Percentiles rank a stretch among this genome's conserved stretches.
Conservation (phyloP, 169 alveolate genomes). For the Theileria sp. region DNA sequence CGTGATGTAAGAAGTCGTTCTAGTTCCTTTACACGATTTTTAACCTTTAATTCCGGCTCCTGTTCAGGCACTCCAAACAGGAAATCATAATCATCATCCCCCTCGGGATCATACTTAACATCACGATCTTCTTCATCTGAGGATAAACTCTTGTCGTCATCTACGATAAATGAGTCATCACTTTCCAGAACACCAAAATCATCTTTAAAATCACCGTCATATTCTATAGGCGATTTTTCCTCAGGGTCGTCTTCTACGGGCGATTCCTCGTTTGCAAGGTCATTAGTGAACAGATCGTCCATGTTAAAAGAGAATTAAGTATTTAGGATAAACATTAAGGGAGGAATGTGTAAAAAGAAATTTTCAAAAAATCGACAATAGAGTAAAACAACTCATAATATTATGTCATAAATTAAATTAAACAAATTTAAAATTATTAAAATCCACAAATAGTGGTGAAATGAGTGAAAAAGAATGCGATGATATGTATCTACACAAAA, state of each 20-base stretch:
- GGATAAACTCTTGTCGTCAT: constrained; percentile 14
- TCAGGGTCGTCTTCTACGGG: background rate
- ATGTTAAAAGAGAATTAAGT: background rate
- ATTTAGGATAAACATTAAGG: background rate
- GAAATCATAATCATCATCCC: constrained; percentile 52
- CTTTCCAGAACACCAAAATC: constrained; percentile 17
- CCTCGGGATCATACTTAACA: constrained; percentile 29
- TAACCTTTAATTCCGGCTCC: constrained; percentile 24
- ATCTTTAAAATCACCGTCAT: constrained; percentile 14
- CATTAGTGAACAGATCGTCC: constrained; percentile 17
- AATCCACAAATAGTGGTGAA: background rate
- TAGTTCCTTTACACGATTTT: constrained; percentile 53
- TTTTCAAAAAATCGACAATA: too few relatives aligned
- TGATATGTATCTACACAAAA: background rate
- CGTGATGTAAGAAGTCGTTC: constrained; percentile 50
- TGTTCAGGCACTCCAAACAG: constrained; percentile 39
- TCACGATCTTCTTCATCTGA: constrained; percentile 25
- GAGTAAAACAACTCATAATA: background rate
- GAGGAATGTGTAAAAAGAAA: background rate
- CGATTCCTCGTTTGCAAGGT: background rate
- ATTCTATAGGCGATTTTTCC: background rate
- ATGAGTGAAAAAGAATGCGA: too few relatives aligned
- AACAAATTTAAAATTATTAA: too few relatives aligned
- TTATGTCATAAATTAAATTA: too few relatives aligned
- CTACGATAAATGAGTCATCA: constrained; percentile 52